Conservation (phyloP, 2,329 filamentous ascomycete genomes). For the Aspergillus fischeri region DNA sequence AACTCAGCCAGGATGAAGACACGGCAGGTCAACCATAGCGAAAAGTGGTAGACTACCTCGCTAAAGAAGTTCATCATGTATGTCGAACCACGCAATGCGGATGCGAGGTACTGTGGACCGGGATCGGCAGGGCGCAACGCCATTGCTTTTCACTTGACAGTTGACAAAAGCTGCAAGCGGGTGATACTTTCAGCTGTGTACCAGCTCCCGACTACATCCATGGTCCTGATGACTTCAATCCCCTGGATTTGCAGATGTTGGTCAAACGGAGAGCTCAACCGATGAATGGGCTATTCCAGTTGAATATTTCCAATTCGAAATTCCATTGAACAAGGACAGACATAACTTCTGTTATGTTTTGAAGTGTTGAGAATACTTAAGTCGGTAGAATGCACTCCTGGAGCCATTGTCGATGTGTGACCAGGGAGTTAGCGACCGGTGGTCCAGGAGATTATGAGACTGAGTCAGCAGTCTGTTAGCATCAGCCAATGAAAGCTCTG, state of each 20-base stretch:
- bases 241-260: constrained; percentile 56
- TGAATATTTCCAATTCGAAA: neutral
- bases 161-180: neutral
- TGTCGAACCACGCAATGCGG: neutral
- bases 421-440: constrained; percentile 7
- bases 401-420: too few relatives aligned
- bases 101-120: neutral
- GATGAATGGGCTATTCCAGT: constrained; percentile 20
- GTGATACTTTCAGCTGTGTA: neutral
- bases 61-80: neutral
- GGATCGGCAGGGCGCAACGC: neutral
- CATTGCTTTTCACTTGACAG: neutral
- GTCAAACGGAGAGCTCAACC: constrained; percentile 53
- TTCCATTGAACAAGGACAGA: constrained; percentile 6
- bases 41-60: neutral
- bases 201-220: constrained; percentile 3
- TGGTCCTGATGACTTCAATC: constrained; percentile 46
- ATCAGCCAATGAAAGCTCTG: too few relatives aligned
- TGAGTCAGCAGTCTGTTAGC: neutral
- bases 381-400: constrained; percentile 30
- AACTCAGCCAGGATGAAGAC: constrained; percentile 17
- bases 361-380: constrained; percentile 21
- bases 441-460: constrained; percentile 10
- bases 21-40: neutral
- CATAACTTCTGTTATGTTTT: constrained; percentile 25